Conservation (phyloP, 2,329 filamentous ascomycete genomes). For the Claviceps africana region DNA sequence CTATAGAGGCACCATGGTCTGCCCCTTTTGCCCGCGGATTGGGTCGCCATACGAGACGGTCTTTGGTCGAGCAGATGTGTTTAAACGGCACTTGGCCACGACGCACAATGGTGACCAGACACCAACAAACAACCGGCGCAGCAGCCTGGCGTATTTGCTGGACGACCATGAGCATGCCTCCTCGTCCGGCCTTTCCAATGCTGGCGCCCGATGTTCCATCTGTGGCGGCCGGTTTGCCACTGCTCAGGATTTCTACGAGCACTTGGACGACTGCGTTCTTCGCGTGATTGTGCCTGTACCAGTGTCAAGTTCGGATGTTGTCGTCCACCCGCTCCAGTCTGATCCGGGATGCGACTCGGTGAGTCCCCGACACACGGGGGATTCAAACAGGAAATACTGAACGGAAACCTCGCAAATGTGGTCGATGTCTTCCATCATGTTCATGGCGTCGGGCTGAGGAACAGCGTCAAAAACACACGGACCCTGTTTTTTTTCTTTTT, state of each 20-base stretch:
- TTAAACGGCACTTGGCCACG: conserved; percentile 87
- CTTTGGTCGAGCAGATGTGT: conserved; percentile 92
- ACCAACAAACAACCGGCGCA: conserved; percentile 59
- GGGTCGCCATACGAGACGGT: conserved; percentile 83
- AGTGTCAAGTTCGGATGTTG: background rate
- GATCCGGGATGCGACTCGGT: background rate
- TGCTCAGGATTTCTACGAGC: conserved; percentile 94
- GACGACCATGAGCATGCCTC: background rate
- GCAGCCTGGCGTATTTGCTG: conserved; percentile 7
- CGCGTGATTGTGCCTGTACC: conserved; percentile 38
- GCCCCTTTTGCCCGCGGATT: conserved; percentile 83
- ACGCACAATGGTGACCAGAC: conserved; percentile 92
- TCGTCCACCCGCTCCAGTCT: background rate
- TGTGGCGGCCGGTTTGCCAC: conserved; percentile 67
- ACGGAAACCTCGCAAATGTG: background rate
- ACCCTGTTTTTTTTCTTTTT: too few relatives aligned
- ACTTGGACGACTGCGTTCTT: conserved; percentile 58
- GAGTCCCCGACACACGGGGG: conserved; percentile 1
- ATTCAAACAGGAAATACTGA: background rate
- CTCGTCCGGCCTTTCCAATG: background rate
- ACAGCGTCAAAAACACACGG: too few relatives aligned
- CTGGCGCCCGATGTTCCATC: conserved; percentile 76
- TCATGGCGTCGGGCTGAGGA: background rate
- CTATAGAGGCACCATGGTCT: conserved; percentile 97
- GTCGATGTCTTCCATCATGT: background rate